A percentile compares a stretch with the other conserved stretches of the same genome.
These are phyloP conservation scores for Echeveria elegans DNA, from an alignment of 164 flowering plant genomes.

Conservation along the genomic window DNA sequence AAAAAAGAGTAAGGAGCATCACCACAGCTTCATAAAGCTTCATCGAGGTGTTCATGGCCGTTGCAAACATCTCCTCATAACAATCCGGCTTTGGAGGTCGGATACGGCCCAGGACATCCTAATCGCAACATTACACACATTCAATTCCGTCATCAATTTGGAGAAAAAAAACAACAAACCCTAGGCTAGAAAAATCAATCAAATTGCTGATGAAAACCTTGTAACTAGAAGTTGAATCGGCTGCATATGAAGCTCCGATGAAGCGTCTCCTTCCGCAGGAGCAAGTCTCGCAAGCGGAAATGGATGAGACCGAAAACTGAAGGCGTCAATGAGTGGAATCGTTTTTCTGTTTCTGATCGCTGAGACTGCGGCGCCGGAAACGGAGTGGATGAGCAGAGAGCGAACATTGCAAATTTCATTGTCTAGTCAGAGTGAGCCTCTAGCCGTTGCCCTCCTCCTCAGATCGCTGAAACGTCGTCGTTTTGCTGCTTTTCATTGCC, in stretches of 20 bases:
- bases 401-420: too few relatives aligned
- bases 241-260: constrained; percentile 19
- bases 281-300: constrained; percentile 16
- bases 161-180: not conserved
- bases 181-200: not conserved
- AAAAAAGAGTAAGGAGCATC: constrained; percentile 6
- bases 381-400: constrained; percentile 3
- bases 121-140: not conserved
- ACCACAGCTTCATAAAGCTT: constrained; percentile 73
- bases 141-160: not conserved
- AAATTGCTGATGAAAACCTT: not conserved
- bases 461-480: not conserved
- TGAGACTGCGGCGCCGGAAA: not conserved
- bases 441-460: not conserved
- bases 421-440: not conserved
- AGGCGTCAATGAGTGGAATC: not conserved
- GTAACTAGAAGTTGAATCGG: not conserved
- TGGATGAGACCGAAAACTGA: not conserved
- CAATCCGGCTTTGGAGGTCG: constrained; percentile 72
- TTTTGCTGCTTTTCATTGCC: not conserved
- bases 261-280: constrained; percentile 38
- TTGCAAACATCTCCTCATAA: constrained; percentile 76
- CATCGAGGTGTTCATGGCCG: constrained; percentile 33
- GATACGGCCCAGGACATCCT: constrained; percentile 46
- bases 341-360: not conserved